Conservation (phyloP, 2,329 filamentous ascomycete species). For the Aspergillus sp. region DNA sequence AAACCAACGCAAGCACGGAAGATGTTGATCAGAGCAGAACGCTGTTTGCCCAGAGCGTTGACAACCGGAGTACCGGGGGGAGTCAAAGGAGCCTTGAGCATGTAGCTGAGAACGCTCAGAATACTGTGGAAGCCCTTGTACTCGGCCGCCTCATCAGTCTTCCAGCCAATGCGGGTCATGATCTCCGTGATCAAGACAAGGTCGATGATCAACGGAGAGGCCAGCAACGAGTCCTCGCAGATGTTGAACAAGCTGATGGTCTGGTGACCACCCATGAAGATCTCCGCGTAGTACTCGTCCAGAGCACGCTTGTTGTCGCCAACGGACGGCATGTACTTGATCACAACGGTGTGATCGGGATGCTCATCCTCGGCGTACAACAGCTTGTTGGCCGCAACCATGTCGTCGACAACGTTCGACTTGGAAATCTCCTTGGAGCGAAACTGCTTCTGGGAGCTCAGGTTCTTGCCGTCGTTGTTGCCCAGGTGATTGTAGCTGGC, state of each 20-base stretch:
- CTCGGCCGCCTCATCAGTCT: conserved; percentile 55
- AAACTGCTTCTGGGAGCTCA: conserved; percentile 97
- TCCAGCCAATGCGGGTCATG: conserved; percentile 98
- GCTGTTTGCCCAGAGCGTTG: conserved; percentile 94
- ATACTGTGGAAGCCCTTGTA: conserved; percentile 97
- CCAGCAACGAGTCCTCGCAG: conserved; percentile 95
- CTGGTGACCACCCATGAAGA: conserved; percentile 97
- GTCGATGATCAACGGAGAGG: conserved; percentile 95
- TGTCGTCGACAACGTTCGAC: conserved; percentile 98
- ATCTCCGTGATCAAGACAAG: conserved; percentile 88
- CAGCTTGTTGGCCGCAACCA: conserved; percentile 91
- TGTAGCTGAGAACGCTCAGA: conserved; percentile 94
- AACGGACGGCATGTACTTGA: conserved; percentile 99
- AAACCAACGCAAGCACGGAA: conserved; percentile 96
- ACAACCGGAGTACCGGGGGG: conserved; percentile 92
- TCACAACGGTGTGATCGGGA: conserved; percentile 96
- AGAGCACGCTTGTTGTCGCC: conserved; percentile 98
- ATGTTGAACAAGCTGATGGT: conserved; percentile 98
- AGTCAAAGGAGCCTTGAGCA: conserved; percentile 91
- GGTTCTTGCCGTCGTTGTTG: conserved; percentile 98
- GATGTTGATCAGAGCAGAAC: conserved; percentile 90
- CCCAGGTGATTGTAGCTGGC: conserved; percentile 98
- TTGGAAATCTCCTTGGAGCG: conserved; percentile 99
- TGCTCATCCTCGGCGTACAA: conserved; percentile 90
- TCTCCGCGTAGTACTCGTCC: conserved; percentile 98